phyloP scores from a whole-genome alignment of 2,329 filamentous ascomycete species.

The Fusarium compactum region DNA sequence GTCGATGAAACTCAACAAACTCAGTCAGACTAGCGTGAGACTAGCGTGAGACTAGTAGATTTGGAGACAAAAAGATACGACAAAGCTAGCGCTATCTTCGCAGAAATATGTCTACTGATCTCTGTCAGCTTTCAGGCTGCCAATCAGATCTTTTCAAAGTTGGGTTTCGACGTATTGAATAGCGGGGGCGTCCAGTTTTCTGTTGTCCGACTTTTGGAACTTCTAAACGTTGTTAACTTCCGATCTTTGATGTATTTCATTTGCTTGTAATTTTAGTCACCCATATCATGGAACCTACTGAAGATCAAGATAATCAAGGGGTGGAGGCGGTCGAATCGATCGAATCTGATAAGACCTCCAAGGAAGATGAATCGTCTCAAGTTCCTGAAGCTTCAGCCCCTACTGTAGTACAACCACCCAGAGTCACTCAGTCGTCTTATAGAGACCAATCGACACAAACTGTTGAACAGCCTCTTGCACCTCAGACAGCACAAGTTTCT shows the following conservation, averaged over 20 bases:
- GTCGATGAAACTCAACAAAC: slow-evolving; percentile 3
- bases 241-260: not conserved
- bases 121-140: not conserved
- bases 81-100: too few relatives aligned
- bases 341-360: not conserved
- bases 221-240: not conserved
- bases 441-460: too few relatives aligned
- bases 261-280: not conserved
- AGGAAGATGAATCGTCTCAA: not conserved
- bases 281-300: not conserved
- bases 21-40: slow-evolving; percentile 10
- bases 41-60: not conserved
- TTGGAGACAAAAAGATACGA: not conserved
- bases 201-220: not conserved
- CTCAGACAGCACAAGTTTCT: too few relatives aligned
- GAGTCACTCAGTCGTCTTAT: too few relatives aligned
- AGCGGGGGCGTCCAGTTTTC: not conserved
- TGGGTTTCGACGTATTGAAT: not conserved
- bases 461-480: too few relatives aligned
- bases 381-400: too few relatives aligned
- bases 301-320: not conserved
- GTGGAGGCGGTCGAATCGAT: not conserved
- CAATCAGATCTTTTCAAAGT: not conserved
- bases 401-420: too few relatives aligned
- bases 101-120: rapidly evolving